A percentile compares a stretch with the other conserved stretches of the same genome.
Conservation (phyloP, 768 basidiomycete species). For the Arthromyces matolae region DNA sequence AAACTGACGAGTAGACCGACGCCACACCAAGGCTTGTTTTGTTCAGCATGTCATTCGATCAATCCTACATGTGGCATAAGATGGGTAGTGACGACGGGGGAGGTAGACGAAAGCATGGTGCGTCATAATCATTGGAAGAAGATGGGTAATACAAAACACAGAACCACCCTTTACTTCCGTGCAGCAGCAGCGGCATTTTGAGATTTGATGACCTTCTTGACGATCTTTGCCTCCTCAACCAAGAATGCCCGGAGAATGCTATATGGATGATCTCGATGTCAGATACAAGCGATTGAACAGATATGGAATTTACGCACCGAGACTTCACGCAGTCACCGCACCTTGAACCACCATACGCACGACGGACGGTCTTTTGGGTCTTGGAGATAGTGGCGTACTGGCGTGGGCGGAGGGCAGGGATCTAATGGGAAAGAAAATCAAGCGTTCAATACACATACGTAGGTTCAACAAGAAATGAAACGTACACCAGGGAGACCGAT, state of each 20-base stretch:
- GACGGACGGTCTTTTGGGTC: slow-evolving; percentile 92
- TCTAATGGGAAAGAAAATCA: slow-evolving; percentile 36
- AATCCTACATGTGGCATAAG: slow-evolving; percentile 27
- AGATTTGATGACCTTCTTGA: slow-evolving; percentile 98
- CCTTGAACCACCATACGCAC: slow-evolving; percentile 97
- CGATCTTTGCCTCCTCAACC: slow-evolving; percentile 99
- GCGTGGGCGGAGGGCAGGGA: slow-evolving; percentile 94
- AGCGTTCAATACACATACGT: neutral
- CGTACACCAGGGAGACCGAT: slow-evolving; percentile 90
- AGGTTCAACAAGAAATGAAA: slow-evolving; percentile 4
- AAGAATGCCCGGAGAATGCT: slow-evolving; percentile 98
- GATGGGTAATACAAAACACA: slow-evolving; percentile 11
- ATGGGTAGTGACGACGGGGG: slow-evolving; percentile 6
- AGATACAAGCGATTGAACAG: slow-evolving; percentile 2
- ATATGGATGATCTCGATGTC: slow-evolving; percentile 1
- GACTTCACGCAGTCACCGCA: slow-evolving; percentile 96
- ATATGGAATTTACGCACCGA: slow-evolving; percentile 51
- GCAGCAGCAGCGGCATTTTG: slow-evolving; percentile 39
- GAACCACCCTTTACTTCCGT: slow-evolving; percentile 36
- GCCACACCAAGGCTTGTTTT: neutral
- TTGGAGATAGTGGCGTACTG: slow-evolving; percentile 95
- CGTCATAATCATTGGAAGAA: slow-evolving; percentile 11
- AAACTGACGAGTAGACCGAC: neutral
- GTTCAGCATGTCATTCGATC: slow-evolving; percentile 10
- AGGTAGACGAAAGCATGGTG: slow-evolving; percentile 18